A percentile compares a stretch with the other conserved stretches of the same genome.
Evolutionary conservation across 1,284 basidiomycete genomes (phyloP).

Genomic region (Boletellus deceptivus): DNA sequence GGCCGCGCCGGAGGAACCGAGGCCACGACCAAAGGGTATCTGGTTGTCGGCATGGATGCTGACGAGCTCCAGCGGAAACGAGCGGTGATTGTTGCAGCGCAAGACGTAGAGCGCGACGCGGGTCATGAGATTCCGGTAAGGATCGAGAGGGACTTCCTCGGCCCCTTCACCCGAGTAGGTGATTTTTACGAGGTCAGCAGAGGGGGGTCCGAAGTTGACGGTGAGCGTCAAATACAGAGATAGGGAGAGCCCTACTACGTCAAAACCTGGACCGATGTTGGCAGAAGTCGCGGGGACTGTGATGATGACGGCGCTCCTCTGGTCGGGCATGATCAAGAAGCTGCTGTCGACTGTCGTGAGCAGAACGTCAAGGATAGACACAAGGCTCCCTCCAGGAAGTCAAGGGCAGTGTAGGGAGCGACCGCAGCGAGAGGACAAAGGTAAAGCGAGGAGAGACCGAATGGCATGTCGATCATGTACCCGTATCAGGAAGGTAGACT

Average conservation of each 20-base stretch:
- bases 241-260: slow-evolving; percentile 96
- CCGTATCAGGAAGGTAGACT: not conserved
- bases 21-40: slow-evolving; percentile 95
- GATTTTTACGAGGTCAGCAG: slow-evolving; percentile 58
- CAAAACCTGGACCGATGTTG: slow-evolving; percentile 98
- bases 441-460: slow-evolving; percentile 4
- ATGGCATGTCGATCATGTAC: slow-evolving; percentile 12
- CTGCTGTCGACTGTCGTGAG: slow-evolving; percentile 1
- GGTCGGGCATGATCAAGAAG: slow-evolving; percentile 15
- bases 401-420: not conserved
- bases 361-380: too few relatives aligned
- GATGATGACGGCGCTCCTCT: slow-evolving; percentile 54
- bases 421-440: not conserved
- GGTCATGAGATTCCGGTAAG: slow-evolving; percentile 98
- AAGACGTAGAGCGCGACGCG: slow-evolving; percentile 97
- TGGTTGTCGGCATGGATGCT: slow-evolving; percentile 84
- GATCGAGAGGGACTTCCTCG: slow-evolving; percentile 87
- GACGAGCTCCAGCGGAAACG: slow-evolving; percentile 73
- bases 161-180: slow-evolving; percentile 89
- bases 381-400: not conserved
- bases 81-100: slow-evolving; percentile 74
- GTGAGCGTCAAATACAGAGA: slow-evolving; percentile 83
- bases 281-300: slow-evolving; percentile 94
- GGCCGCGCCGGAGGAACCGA: slow-evolving; percentile 97
- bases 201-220: slow-evolving; percentile 48